phyloP scores from a whole-genome alignment of 257 asterid genomes.

The Jacaranda mimosifolia region DNA sequence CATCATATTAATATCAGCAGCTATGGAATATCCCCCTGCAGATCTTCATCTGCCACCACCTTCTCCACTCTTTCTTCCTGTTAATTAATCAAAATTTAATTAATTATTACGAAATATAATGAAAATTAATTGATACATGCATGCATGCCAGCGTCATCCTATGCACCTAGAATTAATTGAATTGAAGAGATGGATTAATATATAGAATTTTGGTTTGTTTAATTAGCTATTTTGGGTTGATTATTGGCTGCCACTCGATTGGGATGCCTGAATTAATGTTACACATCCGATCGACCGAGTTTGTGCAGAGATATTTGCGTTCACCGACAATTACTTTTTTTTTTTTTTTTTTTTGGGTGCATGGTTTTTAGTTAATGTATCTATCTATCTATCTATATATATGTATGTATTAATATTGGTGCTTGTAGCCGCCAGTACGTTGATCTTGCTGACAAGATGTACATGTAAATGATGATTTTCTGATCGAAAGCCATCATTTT shows the following conservation, averaged over 20 bases:
- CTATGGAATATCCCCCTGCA: slow-evolving; percentile 48
- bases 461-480: too few species aligned
- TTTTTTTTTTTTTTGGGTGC: background rate
- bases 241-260: background rate
- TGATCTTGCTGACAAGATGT: too few species aligned
- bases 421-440: too few species aligned
- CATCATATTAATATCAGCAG: background rate
- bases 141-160: too few species aligned
- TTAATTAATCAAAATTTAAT: background rate
- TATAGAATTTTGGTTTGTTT: background rate
- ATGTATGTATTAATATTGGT: background rate
- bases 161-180: too few species aligned
- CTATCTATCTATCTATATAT: background rate
- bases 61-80: slow-evolving; percentile 61
- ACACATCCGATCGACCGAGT: background rate
- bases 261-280: background rate
- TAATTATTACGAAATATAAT: too few species aligned
- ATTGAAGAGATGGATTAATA: too few species aligned
- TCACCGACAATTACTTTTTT: background rate
- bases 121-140: background rate
- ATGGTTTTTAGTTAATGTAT: background rate
- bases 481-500: too few species aligned
- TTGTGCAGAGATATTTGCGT: background rate
- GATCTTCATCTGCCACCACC: slow-evolving; percentile 79
- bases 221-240: background rate